Conservation (phyloP, 768 basidiomycete genomes). For the Trametes coccinea region DNA sequence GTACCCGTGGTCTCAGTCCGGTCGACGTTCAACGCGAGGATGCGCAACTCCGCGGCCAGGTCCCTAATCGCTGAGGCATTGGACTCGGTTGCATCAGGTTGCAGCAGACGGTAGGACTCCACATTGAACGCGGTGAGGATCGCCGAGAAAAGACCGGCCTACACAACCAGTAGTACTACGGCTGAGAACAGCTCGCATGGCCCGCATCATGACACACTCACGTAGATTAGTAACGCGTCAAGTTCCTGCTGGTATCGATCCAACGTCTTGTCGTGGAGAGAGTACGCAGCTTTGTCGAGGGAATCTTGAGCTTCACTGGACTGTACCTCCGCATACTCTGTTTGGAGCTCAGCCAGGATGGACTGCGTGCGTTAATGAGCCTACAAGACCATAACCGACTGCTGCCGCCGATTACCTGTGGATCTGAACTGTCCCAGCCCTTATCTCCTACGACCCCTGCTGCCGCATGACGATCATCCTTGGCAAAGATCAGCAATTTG, state of each 20-base stretch:
- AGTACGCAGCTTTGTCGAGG: no score
- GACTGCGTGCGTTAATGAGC: no score
- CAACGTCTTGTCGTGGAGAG: neutral
- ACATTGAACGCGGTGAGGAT: slow-evolving; percentile 27
- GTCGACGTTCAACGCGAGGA: neutral
- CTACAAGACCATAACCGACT: no score
- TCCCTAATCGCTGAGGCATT: slow-evolving; percentile 2
- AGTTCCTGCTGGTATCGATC: neutral
- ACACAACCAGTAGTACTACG: neutral
- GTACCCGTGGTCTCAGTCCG: neutral
- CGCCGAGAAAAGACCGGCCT: slow-evolving; percentile 31
- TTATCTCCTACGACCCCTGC: no score
- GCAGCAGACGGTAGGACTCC: slow-evolving; percentile 20
- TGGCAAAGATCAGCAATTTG: no score
- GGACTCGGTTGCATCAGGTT: neutral
- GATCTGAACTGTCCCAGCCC: no score
- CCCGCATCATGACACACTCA: neutral
- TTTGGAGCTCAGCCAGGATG: no score
- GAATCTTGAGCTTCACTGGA: no score
- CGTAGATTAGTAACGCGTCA: neutral
- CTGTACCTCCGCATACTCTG: no score
- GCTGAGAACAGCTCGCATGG: neutral
- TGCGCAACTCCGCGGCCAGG: slow-evolving; percentile 6
- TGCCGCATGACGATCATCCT: no score
- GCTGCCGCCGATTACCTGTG: no score